phyloP scores from a whole-genome alignment of 441 rosid species.

The Codiaeum variegatum region DNA sequence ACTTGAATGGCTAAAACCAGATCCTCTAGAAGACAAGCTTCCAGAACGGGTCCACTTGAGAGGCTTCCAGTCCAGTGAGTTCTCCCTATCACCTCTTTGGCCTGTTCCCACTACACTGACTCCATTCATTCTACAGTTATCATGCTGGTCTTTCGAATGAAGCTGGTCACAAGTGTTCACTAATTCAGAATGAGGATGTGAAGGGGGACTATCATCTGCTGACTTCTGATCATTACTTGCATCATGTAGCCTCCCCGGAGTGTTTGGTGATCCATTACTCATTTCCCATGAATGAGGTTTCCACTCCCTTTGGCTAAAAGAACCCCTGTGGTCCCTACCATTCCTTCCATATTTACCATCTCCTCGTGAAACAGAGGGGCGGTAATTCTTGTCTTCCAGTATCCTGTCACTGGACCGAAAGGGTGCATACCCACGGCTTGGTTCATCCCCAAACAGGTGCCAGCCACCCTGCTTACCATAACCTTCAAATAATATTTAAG shows the following conservation, averaged over 20 bases:
- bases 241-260: conserved; percentile 43
- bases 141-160: conserved; percentile 51
- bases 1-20: conserved; percentile 90
- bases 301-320: conserved; percentile 72
- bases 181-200: conserved; percentile 42
- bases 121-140: conserved; percentile 38
- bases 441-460: conserved; percentile 65
- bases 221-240: conserved; percentile 51
- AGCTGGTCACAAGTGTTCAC: conserved; percentile 46
- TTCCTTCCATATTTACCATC: conserved; percentile 73
- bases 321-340: conserved; percentile 57
- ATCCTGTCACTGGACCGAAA: conserved; percentile 57
- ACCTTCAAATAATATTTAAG: conserved; percentile 58
- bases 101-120: conserved; percentile 41
- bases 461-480: conserved; percentile 91
- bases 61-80: conserved; percentile 68
- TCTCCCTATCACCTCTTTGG: conserved; percentile 52
- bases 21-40: conserved; percentile 82
- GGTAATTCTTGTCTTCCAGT: conserved; percentile 54
- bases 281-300: conserved; percentile 66
- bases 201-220: conserved; percentile 49
- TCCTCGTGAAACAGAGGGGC: conserved; percentile 50
- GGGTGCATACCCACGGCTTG: conserved; percentile 56
- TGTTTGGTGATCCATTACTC: conserved; percentile 56
- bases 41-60: conserved; percentile 78